Evolutionary conservation across 768 basidiomycete species (phyloP).

Genomic region (Mycena alexandri): DNA sequence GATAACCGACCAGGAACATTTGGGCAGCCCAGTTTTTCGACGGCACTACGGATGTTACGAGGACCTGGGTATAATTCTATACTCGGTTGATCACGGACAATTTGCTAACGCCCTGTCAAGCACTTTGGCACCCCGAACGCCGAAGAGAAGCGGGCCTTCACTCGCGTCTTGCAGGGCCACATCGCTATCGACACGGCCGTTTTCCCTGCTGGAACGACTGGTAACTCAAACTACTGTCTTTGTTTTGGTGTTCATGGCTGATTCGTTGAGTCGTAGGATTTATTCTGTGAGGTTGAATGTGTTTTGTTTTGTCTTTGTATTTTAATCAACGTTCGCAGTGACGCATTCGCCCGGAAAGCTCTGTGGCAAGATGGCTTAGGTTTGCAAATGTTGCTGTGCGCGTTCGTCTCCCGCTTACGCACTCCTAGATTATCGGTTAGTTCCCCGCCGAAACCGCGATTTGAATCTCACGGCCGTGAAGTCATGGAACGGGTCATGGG

Average conservation of each 20-base stretch:
- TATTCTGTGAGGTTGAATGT: slow-evolving; percentile 57
- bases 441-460: background rate
- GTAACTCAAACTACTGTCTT: slow-evolving; percentile 52
- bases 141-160: slow-evolving; percentile 90
- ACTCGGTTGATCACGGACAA: background rate
- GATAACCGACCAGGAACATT: slow-evolving; percentile 9
- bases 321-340: slow-evolving; percentile 56
- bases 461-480: slow-evolving; percentile 41
- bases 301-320: background rate
- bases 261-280: slow-evolving; percentile 55
- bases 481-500: slow-evolving; percentile 95
- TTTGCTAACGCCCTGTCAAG: slow-evolving; percentile 39
- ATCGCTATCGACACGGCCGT: slow-evolving; percentile 89
- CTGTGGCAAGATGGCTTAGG: slow-evolving; percentile 92
- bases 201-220: slow-evolving; percentile 86
- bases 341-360: slow-evolving; percentile 81
- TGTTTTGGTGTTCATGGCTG: slow-evolving; percentile 39
- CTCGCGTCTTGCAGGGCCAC: slow-evolving; percentile 91
- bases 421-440: slow-evolving; percentile 68
- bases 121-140: slow-evolving; percentile 90
- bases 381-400: slow-evolving; percentile 48
- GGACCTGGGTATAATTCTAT: slow-evolving; percentile 76
- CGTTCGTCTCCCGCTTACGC: slow-evolving; percentile 3
- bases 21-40: slow-evolving; percentile 83
- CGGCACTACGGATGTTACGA: slow-evolving; percentile 95